phyloP scores from a whole-genome alignment of 768 basidiomycete species.

The Termitomyces sp. region DNA sequence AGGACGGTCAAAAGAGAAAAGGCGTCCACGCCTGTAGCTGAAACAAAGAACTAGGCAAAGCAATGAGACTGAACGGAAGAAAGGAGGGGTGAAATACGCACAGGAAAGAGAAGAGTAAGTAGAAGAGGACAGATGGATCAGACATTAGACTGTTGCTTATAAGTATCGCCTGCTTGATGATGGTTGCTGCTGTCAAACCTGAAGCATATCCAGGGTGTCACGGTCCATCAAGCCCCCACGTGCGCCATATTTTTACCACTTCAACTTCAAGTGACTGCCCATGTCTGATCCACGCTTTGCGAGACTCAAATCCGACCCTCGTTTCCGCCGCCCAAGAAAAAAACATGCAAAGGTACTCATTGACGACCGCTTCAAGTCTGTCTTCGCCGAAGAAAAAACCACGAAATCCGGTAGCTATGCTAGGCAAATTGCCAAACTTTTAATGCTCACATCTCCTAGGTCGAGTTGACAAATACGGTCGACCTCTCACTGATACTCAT shows the following conservation, averaged over 20 bases:
- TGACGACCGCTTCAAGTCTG: conserved; percentile 86
- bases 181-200: conserved; percentile 13
- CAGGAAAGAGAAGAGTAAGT: conserved; percentile 12
- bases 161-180: conserved; percentile 1
- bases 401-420: conserved; percentile 16
- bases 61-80: not conserved
- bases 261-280: not conserved
- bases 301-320: conserved; percentile 84
- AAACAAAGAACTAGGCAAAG: conserved; percentile 13
- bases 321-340: conserved; percentile 85
- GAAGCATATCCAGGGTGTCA: conserved; percentile 1
- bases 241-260: conserved; percentile 3
- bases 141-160: conserved; percentile 2
- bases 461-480: conserved; percentile 89
- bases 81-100: conserved; percentile 3
- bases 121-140: not conserved
- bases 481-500: conserved; percentile 60
- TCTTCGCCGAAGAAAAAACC: conserved; percentile 53
- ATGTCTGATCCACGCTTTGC: conserved; percentile 90
- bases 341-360: conserved; percentile 79
- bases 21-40: conserved; percentile 17
- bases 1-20: conserved; percentile 13
- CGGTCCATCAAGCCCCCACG: not conserved
- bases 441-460: conserved; percentile 29
- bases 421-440: not conserved